Conservation (phyloP, 495 filamentous ascomycete genomes). For the Penicillium canariense region DNA sequence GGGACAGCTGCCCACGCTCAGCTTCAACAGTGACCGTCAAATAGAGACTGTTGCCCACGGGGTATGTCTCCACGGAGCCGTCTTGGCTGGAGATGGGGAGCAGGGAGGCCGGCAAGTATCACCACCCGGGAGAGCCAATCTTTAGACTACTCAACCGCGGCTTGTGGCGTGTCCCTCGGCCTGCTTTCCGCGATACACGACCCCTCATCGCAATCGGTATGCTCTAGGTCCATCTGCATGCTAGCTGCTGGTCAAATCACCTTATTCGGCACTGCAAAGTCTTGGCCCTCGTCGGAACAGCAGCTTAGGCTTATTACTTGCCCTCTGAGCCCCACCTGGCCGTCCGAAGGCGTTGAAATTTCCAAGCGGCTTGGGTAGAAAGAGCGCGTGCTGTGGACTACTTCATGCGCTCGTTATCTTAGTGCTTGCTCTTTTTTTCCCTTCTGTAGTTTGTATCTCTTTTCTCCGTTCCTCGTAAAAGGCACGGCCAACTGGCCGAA, state of each 20-base stretch:
- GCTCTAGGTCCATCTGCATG: neutral
- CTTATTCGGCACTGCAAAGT: neutral
- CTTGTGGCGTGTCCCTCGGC: conserved; percentile 8
- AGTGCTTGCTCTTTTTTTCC: neutral
- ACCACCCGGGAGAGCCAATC: neutral
- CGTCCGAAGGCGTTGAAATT: conserved; percentile 3
- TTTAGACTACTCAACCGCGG: neutral
- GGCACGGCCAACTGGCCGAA: neutral
- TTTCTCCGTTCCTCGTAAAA: neutral
- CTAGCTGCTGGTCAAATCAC: too few species aligned
- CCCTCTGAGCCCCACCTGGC: conserved; percentile 13
- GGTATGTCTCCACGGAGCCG: neutral
- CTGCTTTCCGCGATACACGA: conserved; percentile 9
- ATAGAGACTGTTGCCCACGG: neutral
- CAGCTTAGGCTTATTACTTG: conserved; percentile 17
- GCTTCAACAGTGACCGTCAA: neutral
- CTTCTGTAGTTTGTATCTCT: neutral
- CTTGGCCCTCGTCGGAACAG: conserved; percentile 6
- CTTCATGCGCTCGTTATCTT: neutral
- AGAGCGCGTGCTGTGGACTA: neutral
- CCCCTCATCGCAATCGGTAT: neutral
- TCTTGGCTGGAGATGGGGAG: neutral
- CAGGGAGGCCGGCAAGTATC: too few species aligned
- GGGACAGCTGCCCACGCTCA: neutral
- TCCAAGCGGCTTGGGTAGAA: conserved; percentile 3